Percentiles rank a stretch among this genome's conserved stretches.
These are phyloP conservation scores for Iris macrosiphon DNA, from an alignment of 106 monocot species.

Conservation along the genomic window DNA sequence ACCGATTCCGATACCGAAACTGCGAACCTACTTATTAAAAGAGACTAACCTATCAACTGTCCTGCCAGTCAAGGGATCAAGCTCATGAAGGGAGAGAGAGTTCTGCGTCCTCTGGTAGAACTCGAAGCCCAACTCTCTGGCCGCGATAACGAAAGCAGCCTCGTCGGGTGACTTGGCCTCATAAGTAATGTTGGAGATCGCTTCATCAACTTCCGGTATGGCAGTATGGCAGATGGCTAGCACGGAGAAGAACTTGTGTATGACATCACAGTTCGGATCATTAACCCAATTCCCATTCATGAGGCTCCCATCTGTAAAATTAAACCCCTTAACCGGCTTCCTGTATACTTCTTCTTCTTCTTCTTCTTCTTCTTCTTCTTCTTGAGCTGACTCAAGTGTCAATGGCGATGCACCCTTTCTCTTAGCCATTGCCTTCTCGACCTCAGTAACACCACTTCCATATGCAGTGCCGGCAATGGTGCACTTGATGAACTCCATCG, in stretches of 20 bases:
- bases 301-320: slow-evolving; percentile 66
- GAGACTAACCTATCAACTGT: slow-evolving; percentile 51
- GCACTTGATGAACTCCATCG: slow-evolving; percentile 96
- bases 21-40: not conserved
- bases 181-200: slow-evolving; percentile 46
- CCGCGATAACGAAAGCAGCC: slow-evolving; percentile 86
- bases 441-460: slow-evolving; percentile 73
- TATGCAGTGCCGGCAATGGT: slow-evolving; percentile 72
- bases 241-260: slow-evolving; percentile 53
- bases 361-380: slow-evolving; percentile 4
- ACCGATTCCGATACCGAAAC: no score
- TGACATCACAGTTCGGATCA: slow-evolving; percentile 39
- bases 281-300: slow-evolving; percentile 78
- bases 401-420: slow-evolving; percentile 42
- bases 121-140: slow-evolving; percentile 86
- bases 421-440: slow-evolving; percentile 71
- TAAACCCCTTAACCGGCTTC: slow-evolving; percentile 71
- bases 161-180: slow-evolving; percentile 98
- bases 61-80: slow-evolving; percentile 36
- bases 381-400: slow-evolving; percentile 1
- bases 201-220: slow-evolving; percentile 75
- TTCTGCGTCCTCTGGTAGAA: slow-evolving; percentile 76
- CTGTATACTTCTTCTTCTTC: slow-evolving; percentile 5
- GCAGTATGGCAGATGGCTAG: slow-evolving; percentile 83
- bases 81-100: slow-evolving; percentile 55